phyloP scores from a whole-genome alignment of 768 basidiomycete species.

The Rubroboletus satanas region DNA sequence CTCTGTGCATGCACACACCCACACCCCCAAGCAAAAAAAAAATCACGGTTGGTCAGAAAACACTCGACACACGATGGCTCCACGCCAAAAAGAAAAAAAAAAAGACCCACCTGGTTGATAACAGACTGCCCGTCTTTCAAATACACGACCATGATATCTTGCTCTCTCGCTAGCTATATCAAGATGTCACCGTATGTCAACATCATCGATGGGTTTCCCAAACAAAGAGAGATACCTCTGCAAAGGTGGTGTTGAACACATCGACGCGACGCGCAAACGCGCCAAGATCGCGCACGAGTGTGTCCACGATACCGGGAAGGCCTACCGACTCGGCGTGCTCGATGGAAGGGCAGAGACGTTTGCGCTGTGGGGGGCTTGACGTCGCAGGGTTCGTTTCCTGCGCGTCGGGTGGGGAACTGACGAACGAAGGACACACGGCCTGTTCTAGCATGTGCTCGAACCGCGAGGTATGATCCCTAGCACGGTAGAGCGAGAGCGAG shows the following conservation, averaged over 20 bases:
- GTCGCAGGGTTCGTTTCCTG: neutral
- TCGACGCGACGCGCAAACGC: constrained; percentile 4
- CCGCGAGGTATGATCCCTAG: constrained; percentile 6
- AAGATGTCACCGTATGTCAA: neutral
- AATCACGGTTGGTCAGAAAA: neutral
- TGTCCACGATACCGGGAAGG: neutral
- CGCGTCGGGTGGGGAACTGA: neutral
- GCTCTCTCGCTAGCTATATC: constrained; percentile 14
- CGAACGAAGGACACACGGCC: neutral
- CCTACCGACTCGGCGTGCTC: neutral
- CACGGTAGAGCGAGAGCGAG: neutral
- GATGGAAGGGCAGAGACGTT: neutral
- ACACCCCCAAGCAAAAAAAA: neutral
- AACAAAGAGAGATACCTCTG: constrained; percentile 7
- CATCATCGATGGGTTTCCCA: too few relatives aligned
- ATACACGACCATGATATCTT: constrained; percentile 16
- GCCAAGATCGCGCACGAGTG: constrained; percentile 9
- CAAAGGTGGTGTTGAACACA: constrained; percentile 9
- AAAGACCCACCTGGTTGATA: constrained; percentile 3
- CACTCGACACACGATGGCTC: neutral
- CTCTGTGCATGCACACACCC: neutral
- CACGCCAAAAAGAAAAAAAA: too few relatives aligned
- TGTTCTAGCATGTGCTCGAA: constrained; percentile 6
- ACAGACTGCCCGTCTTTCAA: constrained; percentile 20
- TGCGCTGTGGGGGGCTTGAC: neutral